Evolutionary conservation across 768 basidiomycete species (phyloP).

Genomic region (Phaeotremella skinneri): DNA sequence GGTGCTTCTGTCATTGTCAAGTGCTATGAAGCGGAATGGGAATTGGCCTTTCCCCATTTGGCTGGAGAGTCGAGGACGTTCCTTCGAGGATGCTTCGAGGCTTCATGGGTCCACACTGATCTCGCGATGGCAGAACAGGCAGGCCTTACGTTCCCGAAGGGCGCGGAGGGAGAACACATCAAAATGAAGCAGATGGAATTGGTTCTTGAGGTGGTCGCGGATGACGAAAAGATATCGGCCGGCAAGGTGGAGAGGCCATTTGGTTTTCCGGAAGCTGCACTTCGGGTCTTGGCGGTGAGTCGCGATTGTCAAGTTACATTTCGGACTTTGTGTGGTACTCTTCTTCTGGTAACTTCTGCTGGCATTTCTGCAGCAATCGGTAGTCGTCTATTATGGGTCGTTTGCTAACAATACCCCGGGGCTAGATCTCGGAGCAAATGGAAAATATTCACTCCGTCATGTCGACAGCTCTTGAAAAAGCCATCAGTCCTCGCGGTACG

Average conservation of each 20-base stretch:
- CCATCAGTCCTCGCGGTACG: conserved; percentile 10
- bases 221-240: neutral
- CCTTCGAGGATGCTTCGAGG: neutral
- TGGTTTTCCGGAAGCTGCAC: conserved; percentile 6
- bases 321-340: no score
- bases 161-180: neutral
- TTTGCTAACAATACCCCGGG: neutral
- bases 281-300: conserved; percentile 19
- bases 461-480: neutral
- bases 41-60: neutral
- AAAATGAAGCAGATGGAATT: conserved; percentile 3
- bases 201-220: neutral
- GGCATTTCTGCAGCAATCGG: neutral
- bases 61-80: neutral
- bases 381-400: neutral
- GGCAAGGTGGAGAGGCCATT: neutral
- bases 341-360: neutral
- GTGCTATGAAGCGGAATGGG: conserved; percentile 6
- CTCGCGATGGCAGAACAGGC: neutral
- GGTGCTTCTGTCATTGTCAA: neutral
- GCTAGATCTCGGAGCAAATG: conserved; percentile 15
- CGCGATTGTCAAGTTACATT: no score
- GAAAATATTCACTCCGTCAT: conserved; percentile 9
- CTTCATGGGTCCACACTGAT: conserved; percentile 8
- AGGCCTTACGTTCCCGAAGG: neutral